phyloP scores from a whole-genome alignment of 1,284 basidiomycete species.

The Puccinia triticina region DNA sequence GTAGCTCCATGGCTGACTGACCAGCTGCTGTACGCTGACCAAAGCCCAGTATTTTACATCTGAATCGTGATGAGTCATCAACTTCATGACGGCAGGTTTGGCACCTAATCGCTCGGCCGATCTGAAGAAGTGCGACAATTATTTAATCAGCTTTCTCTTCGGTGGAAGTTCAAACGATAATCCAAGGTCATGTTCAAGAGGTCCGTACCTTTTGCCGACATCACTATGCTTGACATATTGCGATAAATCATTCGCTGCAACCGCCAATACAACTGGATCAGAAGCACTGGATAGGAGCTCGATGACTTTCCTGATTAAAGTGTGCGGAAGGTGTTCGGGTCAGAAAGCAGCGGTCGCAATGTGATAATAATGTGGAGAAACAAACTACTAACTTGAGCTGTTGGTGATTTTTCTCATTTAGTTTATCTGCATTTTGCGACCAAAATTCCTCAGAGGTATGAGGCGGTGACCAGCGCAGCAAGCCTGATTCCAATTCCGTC shows the following conservation, averaged over 20 bases:
- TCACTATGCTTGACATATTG: slow-evolving; percentile 90
- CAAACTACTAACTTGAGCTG: slow-evolving; percentile 34
- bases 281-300: slow-evolving; percentile 50
- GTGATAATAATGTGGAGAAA: background rate
- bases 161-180: background rate
- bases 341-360: background rate
- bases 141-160: background rate
- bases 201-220: slow-evolving; percentile 78
- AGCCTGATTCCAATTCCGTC: slow-evolving; percentile 85
- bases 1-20: slow-evolving; percentile 56
- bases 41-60: slow-evolving; percentile 91
- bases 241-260: slow-evolving; percentile 88
- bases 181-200: slow-evolving; percentile 31
- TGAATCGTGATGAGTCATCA: slow-evolving; percentile 84
- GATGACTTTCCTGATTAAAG: slow-evolving; percentile 18
- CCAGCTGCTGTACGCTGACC: slow-evolving; percentile 67
- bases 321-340: background rate
- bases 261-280: slow-evolving; percentile 77
- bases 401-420: slow-evolving; percentile 59
- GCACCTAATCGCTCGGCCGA: slow-evolving; percentile 79
- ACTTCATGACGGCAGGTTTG: slow-evolving; percentile 88
- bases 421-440: slow-evolving; percentile 85
- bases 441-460: slow-evolving; percentile 97
- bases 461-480: slow-evolving; percentile 89
- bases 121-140: slow-evolving; percentile 62